Evolutionary conservation across 768 basidiomycete species (phyloP).

Genomic region (Boletus reticuloceps): DNA sequence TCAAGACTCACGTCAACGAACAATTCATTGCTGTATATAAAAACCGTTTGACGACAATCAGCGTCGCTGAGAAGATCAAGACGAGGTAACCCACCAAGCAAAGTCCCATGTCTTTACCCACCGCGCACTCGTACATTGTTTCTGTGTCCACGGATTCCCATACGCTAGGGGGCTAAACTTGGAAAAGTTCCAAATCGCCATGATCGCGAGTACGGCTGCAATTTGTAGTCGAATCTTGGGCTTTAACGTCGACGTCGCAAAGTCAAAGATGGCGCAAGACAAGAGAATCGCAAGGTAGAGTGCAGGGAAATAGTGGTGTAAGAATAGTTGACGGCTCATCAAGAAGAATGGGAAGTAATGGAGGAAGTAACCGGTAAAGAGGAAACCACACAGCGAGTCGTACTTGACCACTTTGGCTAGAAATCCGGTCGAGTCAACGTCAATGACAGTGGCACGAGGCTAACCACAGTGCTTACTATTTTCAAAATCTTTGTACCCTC

Average conservation of each 20-base stretch:
- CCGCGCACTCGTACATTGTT: conserved; percentile 68
- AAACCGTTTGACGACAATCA: not conserved
- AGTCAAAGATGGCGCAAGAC: conserved; percentile 76
- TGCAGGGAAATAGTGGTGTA: conserved; percentile 98
- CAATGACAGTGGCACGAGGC: not conserved
- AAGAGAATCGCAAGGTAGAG: conserved; percentile 91
- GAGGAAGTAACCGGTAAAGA: conserved; percentile 86
- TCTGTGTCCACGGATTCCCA: conserved; percentile 83
- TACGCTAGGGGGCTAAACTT: conserved; percentile 83
- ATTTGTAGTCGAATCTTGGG: conserved; percentile 79
- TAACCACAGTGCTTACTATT: conserved; percentile 58
- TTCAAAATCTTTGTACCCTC: conserved; percentile 90
- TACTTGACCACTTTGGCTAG: conserved; percentile 89
- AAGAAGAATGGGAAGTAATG: conserved; percentile 98
- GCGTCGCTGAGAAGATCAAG: not conserved
- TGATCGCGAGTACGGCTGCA: conserved; percentile 66
- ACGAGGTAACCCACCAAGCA: conserved; percentile 55
- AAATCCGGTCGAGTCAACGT: not conserved
- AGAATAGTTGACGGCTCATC: conserved; percentile 95
- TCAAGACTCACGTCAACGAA: conserved; percentile 52
- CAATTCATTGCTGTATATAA: conserved; percentile 69
- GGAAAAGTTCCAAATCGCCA: conserved; percentile 76
- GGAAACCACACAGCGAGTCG: conserved; percentile 85
- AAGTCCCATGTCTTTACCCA: conserved; percentile 98
- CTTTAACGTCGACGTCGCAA: conserved; percentile 73